Conservation (phyloP, 257 asterid genomes). For the Ilex asprella region DNA sequence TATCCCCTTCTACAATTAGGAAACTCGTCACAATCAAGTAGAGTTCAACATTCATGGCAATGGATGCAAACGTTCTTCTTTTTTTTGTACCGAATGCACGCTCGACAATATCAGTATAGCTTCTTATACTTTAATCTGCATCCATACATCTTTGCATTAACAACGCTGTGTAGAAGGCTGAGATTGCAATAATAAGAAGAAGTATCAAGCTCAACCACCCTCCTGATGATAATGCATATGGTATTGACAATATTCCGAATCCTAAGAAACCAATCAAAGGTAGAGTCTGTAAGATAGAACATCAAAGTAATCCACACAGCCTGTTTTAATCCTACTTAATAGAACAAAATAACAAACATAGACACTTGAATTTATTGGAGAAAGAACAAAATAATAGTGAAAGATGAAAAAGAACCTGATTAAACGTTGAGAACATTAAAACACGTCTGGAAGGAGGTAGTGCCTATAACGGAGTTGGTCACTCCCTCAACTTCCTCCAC, state of each 20-base stretch:
- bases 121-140: constrained; percentile 48
- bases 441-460: too few relatives aligned
- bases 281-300: neutral
- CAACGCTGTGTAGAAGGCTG: constrained; percentile 56
- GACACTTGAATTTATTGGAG: too few relatives aligned
- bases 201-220: constrained; percentile 78
- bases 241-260: constrained; percentile 74
- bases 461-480: too few relatives aligned
- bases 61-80: constrained; percentile 51
- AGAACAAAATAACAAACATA: too few relatives aligned
- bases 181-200: constrained; percentile 52
- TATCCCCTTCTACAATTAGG: constrained; percentile 82
- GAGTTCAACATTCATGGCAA: constrained; percentile 61
- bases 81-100: constrained; percentile 53
- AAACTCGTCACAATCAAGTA: constrained; percentile 83
- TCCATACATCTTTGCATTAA: constrained; percentile 78
- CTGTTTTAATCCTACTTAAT: too few relatives aligned
- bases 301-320: neutral
- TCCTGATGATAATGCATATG: constrained; percentile 73
- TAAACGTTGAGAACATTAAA: too few relatives aligned
- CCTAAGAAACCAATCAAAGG: constrained; percentile 28
- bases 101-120: constrained; percentile 70
- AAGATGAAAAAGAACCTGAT: too few relatives aligned
- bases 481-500: neutral
- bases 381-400: too few relatives aligned